These are phyloP conservation scores for Cladosporium sp. DNA, from an alignment of 2,329 filamentous ascomycete genomes.

Conservation along the genomic window DNA sequence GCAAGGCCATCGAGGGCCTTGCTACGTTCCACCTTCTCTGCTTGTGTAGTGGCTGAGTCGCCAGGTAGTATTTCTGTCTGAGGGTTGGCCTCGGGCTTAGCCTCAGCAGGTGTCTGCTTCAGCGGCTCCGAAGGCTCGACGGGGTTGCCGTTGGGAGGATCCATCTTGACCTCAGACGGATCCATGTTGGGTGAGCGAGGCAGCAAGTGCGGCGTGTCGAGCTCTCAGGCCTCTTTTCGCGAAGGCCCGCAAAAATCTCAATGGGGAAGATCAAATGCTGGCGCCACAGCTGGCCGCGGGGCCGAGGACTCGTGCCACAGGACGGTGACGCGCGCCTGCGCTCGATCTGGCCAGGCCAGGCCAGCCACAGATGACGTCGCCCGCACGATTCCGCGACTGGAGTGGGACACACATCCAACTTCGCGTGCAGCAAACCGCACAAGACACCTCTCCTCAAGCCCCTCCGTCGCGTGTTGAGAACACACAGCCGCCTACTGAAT, in stretches of 20 bases:
- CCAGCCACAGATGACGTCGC: conserved; percentile 1
- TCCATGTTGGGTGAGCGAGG: not conserved
- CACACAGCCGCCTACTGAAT: not conserved
- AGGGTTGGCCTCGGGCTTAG: conserved; percentile 26
- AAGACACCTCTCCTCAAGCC: conserved; percentile 2
- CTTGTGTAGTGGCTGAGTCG: conserved; percentile 37
- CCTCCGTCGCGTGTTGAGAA: not conserved
- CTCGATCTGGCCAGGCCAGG: not conserved
- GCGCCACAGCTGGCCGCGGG: not conserved
- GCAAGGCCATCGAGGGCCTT: conserved; percentile 21
- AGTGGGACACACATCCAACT: conserved; percentile 1
- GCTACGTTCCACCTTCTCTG: conserved; percentile 36
- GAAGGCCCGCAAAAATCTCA: not conserved
- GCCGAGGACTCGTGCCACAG: too few relatives aligned
- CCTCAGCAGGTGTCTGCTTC: conserved; percentile 20
- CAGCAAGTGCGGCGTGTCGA: not conserved
- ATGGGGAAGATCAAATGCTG: not conserved
- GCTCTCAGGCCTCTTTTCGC: not conserved
- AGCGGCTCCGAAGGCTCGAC: conserved; percentile 22
- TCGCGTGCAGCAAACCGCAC: not conserved
- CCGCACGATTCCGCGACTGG: not conserved
- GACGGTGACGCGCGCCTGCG: not conserved
- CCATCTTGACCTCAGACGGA: not conserved
- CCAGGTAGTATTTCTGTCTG: conserved; percentile 31
- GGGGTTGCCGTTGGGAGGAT: conserved; percentile 18